These are phyloP conservation scores for Fusarium kyushuense DNA, from an alignment of 2,329 filamentous ascomycete genomes.

Conservation along the genomic window DNA sequence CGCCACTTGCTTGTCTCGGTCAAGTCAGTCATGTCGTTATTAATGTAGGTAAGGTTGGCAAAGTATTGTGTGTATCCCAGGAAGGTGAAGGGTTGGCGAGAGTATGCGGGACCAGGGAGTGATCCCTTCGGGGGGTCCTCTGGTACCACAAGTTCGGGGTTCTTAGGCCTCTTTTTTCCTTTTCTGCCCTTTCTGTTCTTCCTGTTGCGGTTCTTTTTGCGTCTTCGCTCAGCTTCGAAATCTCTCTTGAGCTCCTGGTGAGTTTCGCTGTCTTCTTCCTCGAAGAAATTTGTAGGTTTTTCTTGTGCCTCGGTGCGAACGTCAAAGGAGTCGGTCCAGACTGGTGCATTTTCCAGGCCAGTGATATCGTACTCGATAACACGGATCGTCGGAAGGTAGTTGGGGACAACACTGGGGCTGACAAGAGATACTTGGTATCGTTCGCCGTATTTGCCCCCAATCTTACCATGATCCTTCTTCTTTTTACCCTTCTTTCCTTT, in stretches of 20 bases:
- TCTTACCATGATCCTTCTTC: conserved; percentile 65
- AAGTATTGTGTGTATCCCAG: conserved; percentile 90
- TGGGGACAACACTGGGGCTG: conserved; percentile 89
- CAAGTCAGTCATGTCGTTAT: conserved; percentile 71
- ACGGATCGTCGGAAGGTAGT: conserved; percentile 89
- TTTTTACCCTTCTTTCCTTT: conserved; percentile 58
- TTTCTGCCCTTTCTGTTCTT: conserved; percentile 57
- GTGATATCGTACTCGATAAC: conserved; percentile 94
- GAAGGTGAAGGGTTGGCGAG: conserved; percentile 82
- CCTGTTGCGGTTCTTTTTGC: conserved; percentile 49
- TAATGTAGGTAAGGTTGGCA: conserved; percentile 91
- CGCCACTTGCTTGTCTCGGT: conserved; percentile 65
- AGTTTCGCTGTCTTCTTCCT: conserved; percentile 47
- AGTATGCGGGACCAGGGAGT: conserved; percentile 90
- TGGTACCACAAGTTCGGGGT: conserved; percentile 74
- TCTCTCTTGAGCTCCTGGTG: conserved; percentile 49
- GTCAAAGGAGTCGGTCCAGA: conserved; percentile 58
- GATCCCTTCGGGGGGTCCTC: conserved; percentile 77
- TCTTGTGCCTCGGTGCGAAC: conserved; percentile 16
- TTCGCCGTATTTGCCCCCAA: conserved; percentile 86
- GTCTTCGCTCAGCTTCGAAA: conserved; percentile 49
- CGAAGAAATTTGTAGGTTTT: conserved; percentile 21
- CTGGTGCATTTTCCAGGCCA: conserved; percentile 71
- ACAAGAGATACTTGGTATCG: conserved; percentile 86
- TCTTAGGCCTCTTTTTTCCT: conserved; percentile 62